Base-by-base conservation (phyloP, 164 flowering plant species). In the Kingdonia uniflora region DNA sequence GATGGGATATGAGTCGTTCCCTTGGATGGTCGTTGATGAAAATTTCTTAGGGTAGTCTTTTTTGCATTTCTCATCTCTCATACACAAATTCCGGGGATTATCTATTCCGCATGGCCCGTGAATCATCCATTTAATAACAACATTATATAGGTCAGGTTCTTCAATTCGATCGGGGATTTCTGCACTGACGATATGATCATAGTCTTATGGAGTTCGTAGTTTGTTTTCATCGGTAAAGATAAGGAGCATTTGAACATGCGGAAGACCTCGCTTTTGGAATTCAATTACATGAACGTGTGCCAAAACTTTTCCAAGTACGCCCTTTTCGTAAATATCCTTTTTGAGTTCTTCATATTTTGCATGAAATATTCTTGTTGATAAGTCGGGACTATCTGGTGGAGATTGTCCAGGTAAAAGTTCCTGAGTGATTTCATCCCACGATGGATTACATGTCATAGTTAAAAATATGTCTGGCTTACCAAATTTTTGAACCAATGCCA, bases 281-380 rank as follows among this genome's bases (percentile, higher is more conserved):
- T 65, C 57, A 15, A 58, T 20, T 5, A 58, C 60, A n/a, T 22
- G 5, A 4, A 54, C 47, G 49, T 54, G 23, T 2, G 62, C 43
- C 1, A 37, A n/a, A 1, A 65, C 56, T 33, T 24, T 50, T 11
- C 60, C 52, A 5, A 65, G 33, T 13, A 59, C 49, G 0, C 26
- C 8, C 2, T 35, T 42, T n/a, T 47, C 14, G 19, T 14, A 54
- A 0, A 65, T 1, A 43, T 59, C 48, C 11, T 48, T 29, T 6
- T 59, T 65, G 2, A 65, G 14, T 6, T 59, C 64, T 35, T 65
- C 40, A 3, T 44, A 44, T 45, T 60, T 60, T 12, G 39, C 54
- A 13, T 26, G 19, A 19, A 65, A 60, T 2, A 60, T 26, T 19
- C 42, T 39, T 13, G 51, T 23, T 14, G 48, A 43, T n/a, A 55